phyloP scores from a whole-genome alignment of 306 rosid genomes.

The Lathyrus sativus region DNA sequence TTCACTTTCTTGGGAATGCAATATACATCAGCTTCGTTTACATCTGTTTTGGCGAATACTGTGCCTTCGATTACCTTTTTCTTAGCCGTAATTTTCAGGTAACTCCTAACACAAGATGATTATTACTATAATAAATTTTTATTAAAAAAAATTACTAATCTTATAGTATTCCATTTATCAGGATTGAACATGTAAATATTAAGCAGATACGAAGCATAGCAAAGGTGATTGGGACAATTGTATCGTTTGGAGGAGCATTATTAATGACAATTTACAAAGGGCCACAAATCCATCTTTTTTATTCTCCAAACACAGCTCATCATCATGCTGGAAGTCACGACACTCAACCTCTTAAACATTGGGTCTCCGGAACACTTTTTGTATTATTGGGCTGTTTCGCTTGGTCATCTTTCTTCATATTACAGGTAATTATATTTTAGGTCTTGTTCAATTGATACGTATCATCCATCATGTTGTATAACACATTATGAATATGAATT shows the following conservation, averaged over 20 bases:
- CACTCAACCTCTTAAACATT: slow-evolving; percentile 31
- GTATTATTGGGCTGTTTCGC: slow-evolving; percentile 39
- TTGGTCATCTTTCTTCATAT: slow-evolving; percentile 49
- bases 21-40: slow-evolving; percentile 71
- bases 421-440: slow-evolving; percentile 27
- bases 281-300: slow-evolving; percentile 51
- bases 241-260: slow-evolving; percentile 64
- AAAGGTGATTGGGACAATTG: slow-evolving; percentile 61
- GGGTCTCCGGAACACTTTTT: slow-evolving; percentile 47
- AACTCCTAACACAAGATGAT: background rate
- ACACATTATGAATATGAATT: background rate
- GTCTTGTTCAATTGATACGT: background rate
- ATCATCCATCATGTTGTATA: too few relatives aligned
- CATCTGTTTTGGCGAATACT: slow-evolving; percentile 72
- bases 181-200: slow-evolving; percentile 49
- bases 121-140: too few relatives aligned
- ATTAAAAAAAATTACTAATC: too few relatives aligned
- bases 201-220: slow-evolving; percentile 56
- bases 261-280: slow-evolving; percentile 79
- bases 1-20: slow-evolving; percentile 68
- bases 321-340: slow-evolving; percentile 31
- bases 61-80: slow-evolving; percentile 71
- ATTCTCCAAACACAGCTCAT: slow-evolving; percentile 33
- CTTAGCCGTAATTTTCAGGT: slow-evolving; percentile 62
- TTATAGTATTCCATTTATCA: slow-evolving; percentile 10